phyloP scores from a whole-genome alignment of 352 stramenopile genomes.

The Pythium myriotylum region DNA sequence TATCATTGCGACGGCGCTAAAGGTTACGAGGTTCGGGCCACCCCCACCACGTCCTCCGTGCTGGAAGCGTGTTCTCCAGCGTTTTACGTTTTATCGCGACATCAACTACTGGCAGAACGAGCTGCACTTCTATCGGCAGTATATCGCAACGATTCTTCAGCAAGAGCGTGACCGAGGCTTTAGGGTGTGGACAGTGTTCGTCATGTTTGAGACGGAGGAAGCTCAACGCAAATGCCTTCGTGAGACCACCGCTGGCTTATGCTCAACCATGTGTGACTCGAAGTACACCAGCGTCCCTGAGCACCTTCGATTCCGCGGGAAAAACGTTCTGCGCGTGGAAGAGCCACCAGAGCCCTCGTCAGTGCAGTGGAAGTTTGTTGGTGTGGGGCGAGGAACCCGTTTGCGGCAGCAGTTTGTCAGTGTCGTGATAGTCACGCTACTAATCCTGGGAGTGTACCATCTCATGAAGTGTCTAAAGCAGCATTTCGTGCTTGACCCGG shows the following conservation, averaged over 20 bases:
- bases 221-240: conserved; percentile 54
- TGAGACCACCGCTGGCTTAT: conserved; percentile 53
- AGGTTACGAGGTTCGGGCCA: conserved; percentile 38
- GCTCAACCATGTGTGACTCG: conserved; percentile 46
- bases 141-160: conserved; percentile 38
- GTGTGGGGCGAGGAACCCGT: conserved; percentile 37
- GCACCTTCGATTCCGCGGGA: conserved; percentile 59
- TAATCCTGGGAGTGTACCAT: conserved; percentile 63
- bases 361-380: conserved; percentile 72
- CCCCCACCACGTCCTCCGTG: conserved; percentile 25
- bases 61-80: conserved; percentile 40
- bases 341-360: conserved; percentile 67
- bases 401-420: conserved; percentile 52
- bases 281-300: conserved; percentile 34
- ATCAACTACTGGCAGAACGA: conserved; percentile 61
- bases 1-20: conserved; percentile 34
- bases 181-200: conserved; percentile 71
- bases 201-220: conserved; percentile 80
- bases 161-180: conserved; percentile 34
- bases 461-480: conserved; percentile 45
- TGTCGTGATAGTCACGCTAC: conserved; percentile 42
- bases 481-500: conserved; percentile 34
- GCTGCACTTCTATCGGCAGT: conserved; percentile 48
- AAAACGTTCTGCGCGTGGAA: conserved; percentile 70
- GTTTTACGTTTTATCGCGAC: conserved; percentile 47